Conservation (phyloP, 1,284 basidiomycete genomes). For the Farysia itapuensis region DNA sequence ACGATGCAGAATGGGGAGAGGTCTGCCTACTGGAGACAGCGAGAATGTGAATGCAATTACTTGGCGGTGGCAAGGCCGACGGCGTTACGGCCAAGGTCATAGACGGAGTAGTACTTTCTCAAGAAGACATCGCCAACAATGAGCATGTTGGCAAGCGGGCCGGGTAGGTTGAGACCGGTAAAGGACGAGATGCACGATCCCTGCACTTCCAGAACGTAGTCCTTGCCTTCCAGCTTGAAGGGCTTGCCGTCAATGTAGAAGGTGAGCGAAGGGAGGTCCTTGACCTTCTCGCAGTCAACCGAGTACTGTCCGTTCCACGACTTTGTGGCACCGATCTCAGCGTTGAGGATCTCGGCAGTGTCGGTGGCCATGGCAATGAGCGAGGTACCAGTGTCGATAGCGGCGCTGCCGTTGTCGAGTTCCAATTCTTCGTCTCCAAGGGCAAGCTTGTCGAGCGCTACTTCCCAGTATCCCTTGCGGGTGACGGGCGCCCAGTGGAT, state of each 20-base stretch:
- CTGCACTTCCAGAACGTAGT: conserved; percentile 84
- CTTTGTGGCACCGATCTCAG: conserved; percentile 66
- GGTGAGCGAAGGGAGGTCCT: conserved; percentile 79
- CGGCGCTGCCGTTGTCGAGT: conserved; percentile 80
- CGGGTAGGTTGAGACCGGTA: conserved; percentile 85
- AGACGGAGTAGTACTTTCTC: conserved; percentile 87
- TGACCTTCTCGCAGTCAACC: conserved; percentile 83
- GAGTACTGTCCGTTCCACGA: conserved; percentile 57
- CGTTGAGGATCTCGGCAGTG: conserved; percentile 96
- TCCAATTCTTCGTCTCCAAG: conserved; percentile 73
- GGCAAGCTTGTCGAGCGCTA: conserved; percentile 61
- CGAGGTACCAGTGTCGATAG: conserved; percentile 78
- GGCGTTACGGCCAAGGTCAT: conserved; percentile 80
- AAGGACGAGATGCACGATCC: conserved; percentile 94
- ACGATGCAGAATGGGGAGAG: no score
- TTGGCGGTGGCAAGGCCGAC: conserved; percentile 76
- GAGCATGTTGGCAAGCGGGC: conserved; percentile 85
- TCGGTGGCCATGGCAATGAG: conserved; percentile 89
- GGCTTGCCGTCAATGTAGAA: conserved; percentile 66
- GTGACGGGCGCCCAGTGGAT: conserved; percentile 87
- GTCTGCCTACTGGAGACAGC: no score
- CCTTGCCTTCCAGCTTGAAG: conserved; percentile 77
- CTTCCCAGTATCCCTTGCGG: conserved; percentile 91
- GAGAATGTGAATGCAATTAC: no score
- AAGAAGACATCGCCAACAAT: conserved; percentile 73